Evolutionary conservation across 129 eudicot species (phyloP).

Genomic region (Pseudognaphalium luteoalbum): DNA sequence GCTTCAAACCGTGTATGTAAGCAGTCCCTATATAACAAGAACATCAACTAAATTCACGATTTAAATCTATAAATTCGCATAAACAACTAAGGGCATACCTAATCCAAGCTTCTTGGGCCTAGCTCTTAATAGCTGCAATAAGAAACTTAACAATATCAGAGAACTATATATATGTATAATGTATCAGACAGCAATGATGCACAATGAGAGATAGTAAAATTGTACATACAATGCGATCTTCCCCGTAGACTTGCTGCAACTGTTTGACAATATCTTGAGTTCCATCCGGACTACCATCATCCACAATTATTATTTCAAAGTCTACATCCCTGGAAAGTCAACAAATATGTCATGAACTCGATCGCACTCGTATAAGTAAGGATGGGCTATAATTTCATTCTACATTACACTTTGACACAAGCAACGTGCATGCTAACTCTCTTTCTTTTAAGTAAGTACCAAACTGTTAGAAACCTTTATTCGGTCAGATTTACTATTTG

Average conservation of each 20-base stretch:
- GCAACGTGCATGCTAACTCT: neutral
- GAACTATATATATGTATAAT: neutral
- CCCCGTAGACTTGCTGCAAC: conserved; percentile 83
- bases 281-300: conserved; percentile 99
- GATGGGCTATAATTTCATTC: neutral
- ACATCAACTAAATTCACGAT: conserved; percentile 38
- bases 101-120: conserved; percentile 88
- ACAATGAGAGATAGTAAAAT: neutral
- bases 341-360: neutral
- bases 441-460: too few species aligned
- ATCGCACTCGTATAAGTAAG: neutral
- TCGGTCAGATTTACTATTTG: neutral
- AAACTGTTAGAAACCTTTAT: neutral
- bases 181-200: neutral
- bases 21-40: conserved; percentile 68
- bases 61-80: neutral
- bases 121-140: conserved; percentile 71
- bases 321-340: conserved; percentile 54
- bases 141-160: neutral
- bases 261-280: conserved; percentile 95
- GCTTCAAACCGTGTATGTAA: conserved; percentile 89
- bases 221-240: conserved; percentile 76
- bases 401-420: neutral
- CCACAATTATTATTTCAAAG: conserved; percentile 81
- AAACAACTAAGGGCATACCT: conserved; percentile 45